Conservation (phyloP, 306 rosid species). For the barrel medic (Medicago truncatula) region MtrunA17r5.0-ANR NC_053045.1:3200001-3200500, state of each 20-base stretch:
- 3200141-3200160: not conserved
- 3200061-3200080: too few species aligned
- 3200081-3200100: too few species aligned
- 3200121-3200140: not conserved
- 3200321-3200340: not conserved
- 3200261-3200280: not conserved
- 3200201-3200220: conserved; percentile 24
- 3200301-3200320: conserved; percentile 28
- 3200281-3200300: not conserved
- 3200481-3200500: conserved; percentile 90
- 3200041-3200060: too few species aligned
- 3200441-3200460: conserved; percentile 56
- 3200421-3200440: not conserved
- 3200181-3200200: not conserved
- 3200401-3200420: conserved; percentile 41
- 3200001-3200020: too few species aligned
- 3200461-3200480: conserved; percentile 99
- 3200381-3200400: conserved; percentile 3
- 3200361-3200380: conserved; percentile 61
- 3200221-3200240: not conserved
- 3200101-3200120: not conserved
- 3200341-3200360: not conserved
- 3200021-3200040: too few species aligned
- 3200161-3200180: not conserved
- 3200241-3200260: too few species aligned